phyloP scores from a whole-genome alignment of 805 yeast species.

The Candida verbasci region DNA sequence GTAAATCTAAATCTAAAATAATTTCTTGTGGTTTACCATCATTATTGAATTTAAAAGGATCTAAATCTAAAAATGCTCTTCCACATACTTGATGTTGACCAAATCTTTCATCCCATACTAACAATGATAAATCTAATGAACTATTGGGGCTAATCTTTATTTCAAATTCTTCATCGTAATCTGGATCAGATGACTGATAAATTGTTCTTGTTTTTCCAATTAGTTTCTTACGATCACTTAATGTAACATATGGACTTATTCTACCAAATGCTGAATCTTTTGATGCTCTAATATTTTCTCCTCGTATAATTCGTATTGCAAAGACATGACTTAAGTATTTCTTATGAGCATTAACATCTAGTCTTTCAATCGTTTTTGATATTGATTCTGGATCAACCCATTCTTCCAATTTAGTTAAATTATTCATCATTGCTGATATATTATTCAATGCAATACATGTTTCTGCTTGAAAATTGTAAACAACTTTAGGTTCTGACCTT shows the following conservation, averaged over 20 bases:
- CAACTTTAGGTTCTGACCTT: constrained; percentile 35
- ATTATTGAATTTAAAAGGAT: constrained; percentile 58
- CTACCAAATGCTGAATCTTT: constrained; percentile 19
- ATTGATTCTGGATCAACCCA: constrained; percentile 55
- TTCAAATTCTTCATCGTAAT: constrained; percentile 88
- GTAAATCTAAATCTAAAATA: constrained; percentile 56
- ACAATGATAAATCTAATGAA: constrained; percentile 47
- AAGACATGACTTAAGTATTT: constrained; percentile 49
- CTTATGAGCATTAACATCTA: constrained; percentile 28
- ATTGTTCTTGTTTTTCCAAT: constrained; percentile 69
- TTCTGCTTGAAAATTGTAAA: constrained; percentile 53
- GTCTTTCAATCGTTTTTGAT: constrained; percentile 34
- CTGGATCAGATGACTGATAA: constrained; percentile 60
- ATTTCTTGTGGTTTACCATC: constrained; percentile 66
- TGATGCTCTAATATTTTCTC: constrained; percentile 46
- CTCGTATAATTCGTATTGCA: constrained; percentile 58
- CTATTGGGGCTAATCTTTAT: constrained; percentile 34
- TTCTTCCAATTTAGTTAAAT: constrained; percentile 50
- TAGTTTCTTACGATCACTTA: constrained; percentile 54
- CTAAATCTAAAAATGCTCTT: constrained; percentile 53
- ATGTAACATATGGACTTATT: constrained; percentile 59
- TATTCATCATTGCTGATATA: constrained; percentile 47
- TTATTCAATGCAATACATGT: constrained; percentile 80
- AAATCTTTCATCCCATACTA: constrained; percentile 65
- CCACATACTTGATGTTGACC: constrained; percentile 65